These are phyloP conservation scores for Vitis hybrid DNA, from an alignment of 177 flowering plant genomes.

Conservation along the genomic window DNA sequence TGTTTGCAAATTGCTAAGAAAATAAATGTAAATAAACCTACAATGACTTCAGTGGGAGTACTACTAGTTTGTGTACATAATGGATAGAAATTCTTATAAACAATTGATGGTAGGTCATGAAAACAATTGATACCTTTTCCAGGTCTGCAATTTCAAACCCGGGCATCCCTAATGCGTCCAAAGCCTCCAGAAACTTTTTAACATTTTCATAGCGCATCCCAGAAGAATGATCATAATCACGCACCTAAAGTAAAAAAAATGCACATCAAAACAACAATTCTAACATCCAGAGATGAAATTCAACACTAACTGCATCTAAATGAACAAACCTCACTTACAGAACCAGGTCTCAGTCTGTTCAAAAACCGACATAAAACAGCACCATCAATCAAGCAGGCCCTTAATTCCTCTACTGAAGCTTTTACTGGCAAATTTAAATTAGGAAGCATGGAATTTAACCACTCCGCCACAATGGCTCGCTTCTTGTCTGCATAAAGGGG, in stretches of 20 bases:
- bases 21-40: not conserved
- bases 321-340: constrained; percentile 28
- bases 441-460: constrained; percentile 47
- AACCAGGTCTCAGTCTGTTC: constrained; percentile 42
- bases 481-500: constrained; percentile 31
- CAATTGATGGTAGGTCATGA: not conserved
- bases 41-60: not conserved
- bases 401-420: constrained; percentile 56
- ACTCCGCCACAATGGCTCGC: constrained; percentile 38
- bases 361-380: constrained; percentile 35
- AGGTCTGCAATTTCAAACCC: constrained; percentile 58
- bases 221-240: constrained; percentile 15
- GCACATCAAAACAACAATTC: constrained; percentile 4
- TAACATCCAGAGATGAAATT: not conserved
- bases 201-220: constrained; percentile 34
- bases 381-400: constrained; percentile 50
- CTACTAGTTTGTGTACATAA: not conserved
- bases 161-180: constrained; percentile 64
- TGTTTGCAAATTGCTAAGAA: not conserved
- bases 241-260: constrained; percentile 26
- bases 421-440: constrained; percentile 32
- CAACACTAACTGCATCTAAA: not conserved
- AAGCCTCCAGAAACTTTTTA: constrained; percentile 51
- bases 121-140: constrained; percentile 54
- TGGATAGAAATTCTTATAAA: too few relatives aligned